These are phyloP conservation scores for Plasmodium blacklocki DNA, from an alignment of 169 alveolate genomes.

Conservation along the genomic window DNA sequence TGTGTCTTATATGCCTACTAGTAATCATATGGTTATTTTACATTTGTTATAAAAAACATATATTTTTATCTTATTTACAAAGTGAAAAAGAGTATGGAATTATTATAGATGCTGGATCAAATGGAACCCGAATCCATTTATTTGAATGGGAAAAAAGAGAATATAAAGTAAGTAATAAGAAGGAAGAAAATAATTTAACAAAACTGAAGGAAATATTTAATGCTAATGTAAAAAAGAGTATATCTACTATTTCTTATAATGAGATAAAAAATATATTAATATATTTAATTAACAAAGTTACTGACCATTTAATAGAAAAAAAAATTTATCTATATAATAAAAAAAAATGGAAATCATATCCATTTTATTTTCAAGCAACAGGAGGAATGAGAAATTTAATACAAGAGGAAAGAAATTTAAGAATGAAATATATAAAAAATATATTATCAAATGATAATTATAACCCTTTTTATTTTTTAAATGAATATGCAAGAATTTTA, in stretches of 20 bases:
- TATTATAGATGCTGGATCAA: constrained; percentile 6
- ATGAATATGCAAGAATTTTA: constrained; percentile 3
- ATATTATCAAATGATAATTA: not conserved
- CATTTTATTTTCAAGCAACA: constrained; percentile 11
- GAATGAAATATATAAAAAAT: not conserved
- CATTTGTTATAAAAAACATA: not conserved
- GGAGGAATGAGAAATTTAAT: constrained; percentile 8
- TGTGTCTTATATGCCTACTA: not conserved
- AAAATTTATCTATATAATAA: not conserved
- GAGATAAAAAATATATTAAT: constrained; percentile 1
- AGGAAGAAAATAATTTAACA: not conserved
- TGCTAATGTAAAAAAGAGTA: not conserved
- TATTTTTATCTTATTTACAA: not conserved
- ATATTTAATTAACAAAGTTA: not conserved
- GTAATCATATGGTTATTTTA: not conserved
- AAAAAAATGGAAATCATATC: not conserved
- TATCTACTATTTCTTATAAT: not conserved
- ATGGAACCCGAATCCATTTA: constrained; percentile 4
- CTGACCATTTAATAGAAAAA: not conserved
- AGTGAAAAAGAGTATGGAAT: constrained; percentile 5
- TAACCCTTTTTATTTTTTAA: not conserved
- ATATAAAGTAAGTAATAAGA: not conserved
- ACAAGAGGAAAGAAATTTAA: not conserved
- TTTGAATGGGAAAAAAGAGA: constrained; percentile 1
- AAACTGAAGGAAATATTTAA: not conserved